phyloP scores from a whole-genome alignment of 257 asterid genomes.

The Nicotiana undulata region DNA sequence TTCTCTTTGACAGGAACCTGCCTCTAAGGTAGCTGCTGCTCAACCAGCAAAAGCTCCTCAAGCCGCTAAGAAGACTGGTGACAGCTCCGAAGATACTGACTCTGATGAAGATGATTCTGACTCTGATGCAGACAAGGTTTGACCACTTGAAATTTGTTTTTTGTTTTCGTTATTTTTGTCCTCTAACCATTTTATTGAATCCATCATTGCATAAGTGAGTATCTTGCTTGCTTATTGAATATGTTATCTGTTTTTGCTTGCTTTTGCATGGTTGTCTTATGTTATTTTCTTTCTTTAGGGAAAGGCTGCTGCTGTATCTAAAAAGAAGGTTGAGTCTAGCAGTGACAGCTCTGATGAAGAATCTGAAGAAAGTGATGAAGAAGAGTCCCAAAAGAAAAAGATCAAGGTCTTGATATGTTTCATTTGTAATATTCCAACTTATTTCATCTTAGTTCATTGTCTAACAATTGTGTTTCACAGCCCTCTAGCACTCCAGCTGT shows the following conservation, averaged over 20 bases:
- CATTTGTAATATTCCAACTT: not conserved
- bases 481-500: not conserved
- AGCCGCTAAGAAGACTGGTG: conserved; percentile 12
- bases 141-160: conserved; percentile 11
- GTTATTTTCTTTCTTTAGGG: conserved; percentile 20
- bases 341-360: conserved; percentile 8
- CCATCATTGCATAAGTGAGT: not conserved
- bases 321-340: conserved; percentile 13
- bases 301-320: not conserved
- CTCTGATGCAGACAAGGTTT: conserved; percentile 21
- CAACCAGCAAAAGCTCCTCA: conserved; percentile 10
- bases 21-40: conserved; percentile 4
- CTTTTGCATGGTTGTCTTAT: conserved; percentile 22
- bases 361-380: conserved; percentile 32
- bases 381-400: conserved; percentile 45
- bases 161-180: not conserved
- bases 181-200: not conserved
- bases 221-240: not conserved
- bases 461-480: not conserved
- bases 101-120: conserved; percentile 29
- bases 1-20: not conserved
- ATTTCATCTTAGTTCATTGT: not conserved
- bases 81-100: conserved; percentile 8
- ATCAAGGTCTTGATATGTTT: conserved; percentile 24
- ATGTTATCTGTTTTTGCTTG: not conserved